Conservation (phyloP, 164 flowering plant genomes). For the Cinnamomum chago region DNA sequence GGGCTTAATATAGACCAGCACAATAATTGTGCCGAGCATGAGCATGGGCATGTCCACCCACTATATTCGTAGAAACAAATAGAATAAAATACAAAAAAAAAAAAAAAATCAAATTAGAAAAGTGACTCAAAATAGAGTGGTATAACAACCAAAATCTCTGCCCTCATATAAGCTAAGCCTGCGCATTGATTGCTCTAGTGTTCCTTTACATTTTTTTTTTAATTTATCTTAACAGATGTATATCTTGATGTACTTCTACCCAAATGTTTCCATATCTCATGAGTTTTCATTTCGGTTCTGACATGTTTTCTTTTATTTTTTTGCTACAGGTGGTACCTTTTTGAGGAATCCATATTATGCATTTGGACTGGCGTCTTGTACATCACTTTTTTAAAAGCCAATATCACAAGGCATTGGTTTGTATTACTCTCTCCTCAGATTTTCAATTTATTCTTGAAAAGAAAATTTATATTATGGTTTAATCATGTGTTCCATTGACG, state of each 20-base stretch:
- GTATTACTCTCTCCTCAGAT: background rate
- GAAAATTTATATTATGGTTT: background rate
- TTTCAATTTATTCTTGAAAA: background rate
- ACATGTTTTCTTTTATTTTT: background rate
- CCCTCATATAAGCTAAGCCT: too few species aligned
- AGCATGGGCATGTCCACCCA: too few species aligned
- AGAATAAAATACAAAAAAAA: too few species aligned
- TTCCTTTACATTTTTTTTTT: too few species aligned
- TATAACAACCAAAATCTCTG: too few species aligned
- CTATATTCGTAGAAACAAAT: too few species aligned
- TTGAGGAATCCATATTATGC: constrained; percentile 78
- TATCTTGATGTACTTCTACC: background rate
- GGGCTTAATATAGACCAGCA: too few species aligned
- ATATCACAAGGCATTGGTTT: constrained; percentile 64
- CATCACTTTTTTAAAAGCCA: constrained; percentile 55
- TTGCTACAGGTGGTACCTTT: constrained; percentile 81
- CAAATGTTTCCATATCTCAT: background rate
- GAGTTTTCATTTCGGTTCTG: background rate
- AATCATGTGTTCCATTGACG: background rate
- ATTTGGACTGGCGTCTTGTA: constrained; percentile 85
- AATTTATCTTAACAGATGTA: background rate
- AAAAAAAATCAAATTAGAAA: too few species aligned
- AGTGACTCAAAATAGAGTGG: too few species aligned
- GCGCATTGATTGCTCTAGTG: too few species aligned
- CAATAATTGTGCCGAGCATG: too few species aligned